phyloP scores from a whole-genome alignment of 208 protist genomes.

The Trypanosoma vivax region DNA sequence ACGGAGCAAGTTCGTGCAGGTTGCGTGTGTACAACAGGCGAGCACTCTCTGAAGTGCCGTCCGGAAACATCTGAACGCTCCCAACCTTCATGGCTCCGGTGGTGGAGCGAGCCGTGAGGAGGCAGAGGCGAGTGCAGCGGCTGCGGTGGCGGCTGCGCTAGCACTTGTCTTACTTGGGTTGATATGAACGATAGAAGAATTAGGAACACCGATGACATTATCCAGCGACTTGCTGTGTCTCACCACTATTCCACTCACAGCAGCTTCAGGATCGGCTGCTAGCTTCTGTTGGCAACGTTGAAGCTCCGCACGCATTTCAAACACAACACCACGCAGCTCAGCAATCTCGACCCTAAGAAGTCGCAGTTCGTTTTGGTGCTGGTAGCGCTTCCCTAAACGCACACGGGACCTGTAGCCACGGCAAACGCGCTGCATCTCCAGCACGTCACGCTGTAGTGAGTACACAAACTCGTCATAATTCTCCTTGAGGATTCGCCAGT shows the following conservation, averaged over 20 bases:
- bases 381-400: conserved; percentile 3
- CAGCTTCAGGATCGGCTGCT: conserved; percentile 28
- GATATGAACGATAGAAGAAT: neutral
- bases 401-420: conserved; percentile 24
- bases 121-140: conserved; percentile 13
- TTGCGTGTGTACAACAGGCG: too few relatives aligned
- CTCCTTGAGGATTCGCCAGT: conserved; percentile 32
- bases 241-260: conserved; percentile 50
- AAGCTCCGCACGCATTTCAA: conserved; percentile 29
- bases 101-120: neutral
- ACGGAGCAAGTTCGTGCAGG: too few relatives aligned
- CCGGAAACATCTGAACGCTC: too few relatives aligned
- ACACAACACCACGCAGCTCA: conserved; percentile 11
- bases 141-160: conserved; percentile 4
- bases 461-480: conserved; percentile 44
- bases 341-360: conserved; percentile 16
- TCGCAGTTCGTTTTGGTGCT: conserved; percentile 4
- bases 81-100: neutral
- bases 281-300: conserved; percentile 24
- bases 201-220: too few relatives aligned
- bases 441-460: conserved; percentile 30
- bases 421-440: conserved; percentile 33
- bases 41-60: too few relatives aligned
- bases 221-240: too few relatives aligned
- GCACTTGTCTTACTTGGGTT: neutral